Evolutionary conservation across 805 yeast genomes (phyloP).

Genomic region (Yamadazyma paraphyllophila): DNA sequence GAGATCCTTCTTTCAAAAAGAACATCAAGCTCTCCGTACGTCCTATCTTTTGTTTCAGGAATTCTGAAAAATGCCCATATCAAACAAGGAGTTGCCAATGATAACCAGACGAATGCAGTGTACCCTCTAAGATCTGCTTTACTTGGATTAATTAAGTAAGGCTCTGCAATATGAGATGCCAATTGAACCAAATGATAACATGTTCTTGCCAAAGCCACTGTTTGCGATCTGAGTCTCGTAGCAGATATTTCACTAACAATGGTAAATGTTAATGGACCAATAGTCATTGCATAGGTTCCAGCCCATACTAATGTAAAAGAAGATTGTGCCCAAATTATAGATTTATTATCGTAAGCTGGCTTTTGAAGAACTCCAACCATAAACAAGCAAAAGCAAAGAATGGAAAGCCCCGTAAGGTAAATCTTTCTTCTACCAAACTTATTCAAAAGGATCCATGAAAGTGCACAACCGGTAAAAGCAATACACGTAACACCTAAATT

Average conservation of each 20-base stretch:
- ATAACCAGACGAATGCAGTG: constrained; percentile 44
- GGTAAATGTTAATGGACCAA: constrained; percentile 44
- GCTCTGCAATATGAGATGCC: constrained; percentile 37
- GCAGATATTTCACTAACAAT: constrained; percentile 42
- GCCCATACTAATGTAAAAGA: constrained; percentile 22
- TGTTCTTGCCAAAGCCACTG: constrained; percentile 33
- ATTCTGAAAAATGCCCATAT: constrained; percentile 22
- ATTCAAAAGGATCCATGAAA: constrained; percentile 30
- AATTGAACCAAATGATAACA: constrained; percentile 28
- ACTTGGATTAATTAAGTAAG: constrained; percentile 50
- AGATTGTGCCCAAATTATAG: constrained; percentile 24
- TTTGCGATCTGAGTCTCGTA: constrained; percentile 37
- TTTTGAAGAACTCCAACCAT: constrained; percentile 36
- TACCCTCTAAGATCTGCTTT: constrained; percentile 50
- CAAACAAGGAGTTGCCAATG: background rate
- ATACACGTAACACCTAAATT: constrained; percentile 34
- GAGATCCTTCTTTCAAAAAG: constrained; percentile 26
- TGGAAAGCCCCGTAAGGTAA: constrained; percentile 36
- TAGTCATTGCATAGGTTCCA: constrained; percentile 33
- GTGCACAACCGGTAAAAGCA: constrained; percentile 23
- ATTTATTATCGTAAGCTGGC: constrained; percentile 15
- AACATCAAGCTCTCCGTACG: constrained; percentile 35
- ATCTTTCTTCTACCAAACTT: constrained; percentile 40
- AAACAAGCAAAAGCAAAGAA: constrained; percentile 34
- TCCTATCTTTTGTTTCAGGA: constrained; percentile 40